Evolutionary conservation across 176 grass and related monocot species (phyloP).

Genomic region (Avena atlantica): DNA sequence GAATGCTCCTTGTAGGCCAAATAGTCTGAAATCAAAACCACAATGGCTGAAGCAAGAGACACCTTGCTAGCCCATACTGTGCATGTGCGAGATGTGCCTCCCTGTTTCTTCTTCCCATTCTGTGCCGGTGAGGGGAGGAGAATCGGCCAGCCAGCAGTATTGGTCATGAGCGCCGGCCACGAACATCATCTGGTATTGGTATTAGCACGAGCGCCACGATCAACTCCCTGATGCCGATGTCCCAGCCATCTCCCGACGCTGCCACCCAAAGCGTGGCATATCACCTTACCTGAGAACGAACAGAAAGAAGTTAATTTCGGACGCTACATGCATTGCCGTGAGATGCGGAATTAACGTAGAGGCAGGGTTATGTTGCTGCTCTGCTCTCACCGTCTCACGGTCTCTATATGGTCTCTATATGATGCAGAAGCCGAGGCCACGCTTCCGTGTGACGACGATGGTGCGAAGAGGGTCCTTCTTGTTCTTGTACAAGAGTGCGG

Average conservation of each 20-base stretch:
- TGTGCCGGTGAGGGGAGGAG: too few species aligned
- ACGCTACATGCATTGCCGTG: neutral
- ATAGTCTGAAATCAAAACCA: too few species aligned
- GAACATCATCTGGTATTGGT: neutral
- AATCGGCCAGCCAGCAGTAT: neutral
- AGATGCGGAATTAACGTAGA: neutral
- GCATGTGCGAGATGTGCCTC: too few species aligned
- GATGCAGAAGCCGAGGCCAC: slow-evolving; percentile 54
- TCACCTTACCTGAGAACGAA: slow-evolving; percentile 58
- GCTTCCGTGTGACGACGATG: too few species aligned
- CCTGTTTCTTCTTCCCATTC: too few species aligned
- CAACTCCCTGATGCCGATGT: too few species aligned
- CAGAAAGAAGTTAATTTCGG: neutral
- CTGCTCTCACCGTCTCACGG: neutral
- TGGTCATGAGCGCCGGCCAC: neutral
- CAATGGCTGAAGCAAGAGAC: too few species aligned
- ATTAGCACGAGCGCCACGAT: too few species aligned
- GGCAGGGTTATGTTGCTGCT: neutral
- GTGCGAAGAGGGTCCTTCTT: neutral
- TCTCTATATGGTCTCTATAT: slow-evolving; percentile 69
- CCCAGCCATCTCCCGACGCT: slow-evolving; percentile 57
- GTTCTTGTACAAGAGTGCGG: neutral
- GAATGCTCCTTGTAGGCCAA: too few species aligned
- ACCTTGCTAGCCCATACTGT: too few species aligned
- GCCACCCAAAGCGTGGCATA: slow-evolving; percentile 76